Conservation (phyloP, 768 basidiomycete genomes). For the Lanmaoa rubissima region DNA sequence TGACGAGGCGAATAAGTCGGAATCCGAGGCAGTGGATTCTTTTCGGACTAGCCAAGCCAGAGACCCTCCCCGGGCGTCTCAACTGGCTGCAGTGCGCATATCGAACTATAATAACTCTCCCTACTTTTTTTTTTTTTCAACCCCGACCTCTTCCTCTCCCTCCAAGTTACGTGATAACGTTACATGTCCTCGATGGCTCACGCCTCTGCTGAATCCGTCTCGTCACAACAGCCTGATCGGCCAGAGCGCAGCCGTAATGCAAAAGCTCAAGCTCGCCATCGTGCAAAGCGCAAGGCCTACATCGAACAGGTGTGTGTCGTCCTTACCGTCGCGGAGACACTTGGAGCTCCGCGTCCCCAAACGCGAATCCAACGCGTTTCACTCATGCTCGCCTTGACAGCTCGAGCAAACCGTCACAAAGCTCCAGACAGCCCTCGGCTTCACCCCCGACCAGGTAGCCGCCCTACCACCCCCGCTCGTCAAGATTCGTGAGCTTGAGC, state of each 20-base stretch:
- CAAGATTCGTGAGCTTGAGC: slow-evolving; percentile 80
- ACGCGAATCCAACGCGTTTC: slow-evolving; percentile 12
- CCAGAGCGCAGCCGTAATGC: slow-evolving; percentile 87
- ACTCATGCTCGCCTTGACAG: slow-evolving; percentile 35
- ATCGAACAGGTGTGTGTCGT: slow-evolving; percentile 72
- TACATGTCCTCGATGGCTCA: slow-evolving; percentile 59
- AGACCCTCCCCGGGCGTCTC: slow-evolving; percentile 25
- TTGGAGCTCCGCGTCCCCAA: slow-evolving; percentile 4
- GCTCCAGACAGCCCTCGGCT: slow-evolving; percentile 71
- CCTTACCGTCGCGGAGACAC: slow-evolving; percentile 1
- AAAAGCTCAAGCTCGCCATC: slow-evolving; percentile 85
- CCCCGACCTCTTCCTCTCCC: slow-evolving; percentile 48
- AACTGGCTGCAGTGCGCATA: slow-evolving; percentile 9
- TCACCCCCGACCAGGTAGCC: slow-evolving; percentile 71
- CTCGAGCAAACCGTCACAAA: slow-evolving; percentile 85
- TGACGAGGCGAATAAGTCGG: slow-evolving; percentile 50
- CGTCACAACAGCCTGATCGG: slow-evolving; percentile 49
- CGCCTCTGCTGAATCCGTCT: slow-evolving; percentile 45
- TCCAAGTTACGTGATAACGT: slow-evolving; percentile 41
- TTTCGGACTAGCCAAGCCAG: slow-evolving; percentile 21
- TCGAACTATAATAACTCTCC: slow-evolving; percentile 37
- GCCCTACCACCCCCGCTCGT: slow-evolving; percentile 69
- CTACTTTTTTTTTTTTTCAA: slow-evolving; percentile 38
- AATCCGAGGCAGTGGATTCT: slow-evolving; percentile 38
- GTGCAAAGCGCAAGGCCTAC: slow-evolving; percentile 91